A percentile compares a stretch with the other conserved stretches of the same genome.
Conservation (phyloP, 352 stramenopile species). For the Lagenidium sp. region DNA sequence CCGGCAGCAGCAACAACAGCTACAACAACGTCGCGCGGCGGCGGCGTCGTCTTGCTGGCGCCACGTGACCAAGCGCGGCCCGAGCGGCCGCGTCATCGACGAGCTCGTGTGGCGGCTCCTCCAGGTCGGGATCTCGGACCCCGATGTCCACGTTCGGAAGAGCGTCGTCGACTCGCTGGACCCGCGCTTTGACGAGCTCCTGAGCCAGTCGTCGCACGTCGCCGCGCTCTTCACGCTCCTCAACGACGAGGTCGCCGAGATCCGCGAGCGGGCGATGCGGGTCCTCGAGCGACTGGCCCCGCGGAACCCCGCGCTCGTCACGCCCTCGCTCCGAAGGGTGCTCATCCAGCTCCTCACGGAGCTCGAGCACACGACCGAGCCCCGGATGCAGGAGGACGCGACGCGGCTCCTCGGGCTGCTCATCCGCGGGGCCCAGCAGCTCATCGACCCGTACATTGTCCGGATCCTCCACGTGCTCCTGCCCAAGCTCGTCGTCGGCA, state of each 20-base stretch:
- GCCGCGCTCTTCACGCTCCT: slow-evolving; percentile 92
- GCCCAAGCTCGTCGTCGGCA: slow-evolving; percentile 81
- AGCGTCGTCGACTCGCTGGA: slow-evolving; percentile 93
- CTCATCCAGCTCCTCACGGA: slow-evolving; percentile 94
- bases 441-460: slow-evolving; percentile 81
- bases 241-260: slow-evolving; percentile 87
- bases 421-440: slow-evolving; percentile 77
- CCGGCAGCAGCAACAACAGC: too few species aligned
- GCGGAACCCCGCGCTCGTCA: slow-evolving; percentile 94
- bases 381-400: slow-evolving; percentile 82
- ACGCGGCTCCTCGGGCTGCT: slow-evolving; percentile 79
- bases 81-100: slow-evolving; percentile 89
- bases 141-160: slow-evolving; percentile 83
- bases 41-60: too few species aligned
- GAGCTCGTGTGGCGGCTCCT: slow-evolving; percentile 90
- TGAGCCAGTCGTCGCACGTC: slow-evolving; percentile 92
- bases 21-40: too few species aligned
- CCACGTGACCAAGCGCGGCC: slow-evolving; percentile 66
- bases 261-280: slow-evolving; percentile 88
- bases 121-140: slow-evolving; percentile 90
- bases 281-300: slow-evolving; percentile 91
- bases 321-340: slow-evolving; percentile 91
- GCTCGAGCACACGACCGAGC: slow-evolving; percentile 88
- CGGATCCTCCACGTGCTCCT: slow-evolving; percentile 63
- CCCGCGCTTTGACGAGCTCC: slow-evolving; percentile 88